These are phyloP conservation scores for Solanum microdontum DNA, from an alignment of 257 asterid genomes.

Conservation along the genomic window DNA sequence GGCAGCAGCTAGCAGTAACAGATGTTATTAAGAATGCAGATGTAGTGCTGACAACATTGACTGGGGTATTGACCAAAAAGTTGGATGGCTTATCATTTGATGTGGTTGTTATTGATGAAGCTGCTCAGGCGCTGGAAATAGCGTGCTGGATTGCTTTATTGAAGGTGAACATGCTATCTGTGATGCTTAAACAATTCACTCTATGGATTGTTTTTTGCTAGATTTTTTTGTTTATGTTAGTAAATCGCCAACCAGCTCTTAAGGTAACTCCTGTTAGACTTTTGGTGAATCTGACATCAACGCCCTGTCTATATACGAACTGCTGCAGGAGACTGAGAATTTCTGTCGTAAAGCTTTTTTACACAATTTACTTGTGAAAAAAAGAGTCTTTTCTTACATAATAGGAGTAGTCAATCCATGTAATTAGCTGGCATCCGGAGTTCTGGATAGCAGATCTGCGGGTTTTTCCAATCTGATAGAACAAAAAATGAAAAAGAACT, in stretches of 20 bases:
- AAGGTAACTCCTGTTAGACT: neutral
- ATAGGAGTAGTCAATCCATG: neutral
- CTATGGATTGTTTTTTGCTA: neutral
- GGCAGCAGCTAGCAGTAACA: conserved; percentile 96
- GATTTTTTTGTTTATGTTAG: neutral
- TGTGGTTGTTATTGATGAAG: conserved; percentile 92
- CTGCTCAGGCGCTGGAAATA: conserved; percentile 97
- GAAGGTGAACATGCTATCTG: conserved; percentile 42
- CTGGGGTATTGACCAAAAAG: conserved; percentile 73
- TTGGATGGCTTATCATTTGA: conserved; percentile 70
- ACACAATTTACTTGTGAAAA: neutral
- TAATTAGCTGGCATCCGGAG: neutral
- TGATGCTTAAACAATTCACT: neutral
- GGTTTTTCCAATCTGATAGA: neutral
- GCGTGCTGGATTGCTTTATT: conserved; percentile 97
- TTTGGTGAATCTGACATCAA: neutral
- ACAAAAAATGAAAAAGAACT: neutral
- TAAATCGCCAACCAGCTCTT: neutral
- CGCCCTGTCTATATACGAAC: neutral
- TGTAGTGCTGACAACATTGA: conserved; percentile 81
- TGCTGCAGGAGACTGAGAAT: neutral
- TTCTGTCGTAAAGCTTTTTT: neutral
- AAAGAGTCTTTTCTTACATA: neutral
- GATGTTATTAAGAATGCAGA: conserved; percentile 84
- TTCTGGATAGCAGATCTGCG: neutral